phyloP scores from a whole-genome alignment of 2,329 filamentous ascomycete species.

The Arthrinium phaeospermum region DNA sequence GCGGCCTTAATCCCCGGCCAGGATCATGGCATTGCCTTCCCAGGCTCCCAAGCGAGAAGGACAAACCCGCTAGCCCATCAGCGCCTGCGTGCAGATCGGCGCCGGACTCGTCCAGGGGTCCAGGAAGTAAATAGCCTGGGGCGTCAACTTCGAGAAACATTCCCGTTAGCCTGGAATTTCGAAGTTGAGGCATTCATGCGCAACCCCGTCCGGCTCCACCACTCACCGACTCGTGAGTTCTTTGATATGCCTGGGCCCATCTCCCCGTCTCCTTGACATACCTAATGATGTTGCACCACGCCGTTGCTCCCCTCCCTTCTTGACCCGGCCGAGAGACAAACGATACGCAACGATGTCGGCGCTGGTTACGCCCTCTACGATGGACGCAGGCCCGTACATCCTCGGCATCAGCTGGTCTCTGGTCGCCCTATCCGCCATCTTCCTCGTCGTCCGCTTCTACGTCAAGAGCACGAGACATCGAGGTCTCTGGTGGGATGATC shows the following conservation, averaged over 20 bases:
- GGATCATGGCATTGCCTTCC: background rate
- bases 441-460: conserved; percentile 21
- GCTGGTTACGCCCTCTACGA: conserved; percentile 9
- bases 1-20: background rate
- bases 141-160: conserved; percentile 9
- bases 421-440: conserved; percentile 20
- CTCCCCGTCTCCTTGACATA: background rate
- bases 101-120: background rate
- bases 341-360: background rate
- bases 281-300: background rate
- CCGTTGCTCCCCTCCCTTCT: background rate
- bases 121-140: background rate
- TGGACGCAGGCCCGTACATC: conserved; percentile 20
- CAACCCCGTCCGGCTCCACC: background rate
- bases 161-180: background rate
- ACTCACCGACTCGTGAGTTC: background rate
- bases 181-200: conserved; percentile 2
- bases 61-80: background rate
- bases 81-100: background rate
- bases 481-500: conserved; percentile 23
- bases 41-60: background rate
- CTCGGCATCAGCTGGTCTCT: conserved; percentile 22
- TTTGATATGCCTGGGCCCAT: background rate
- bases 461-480: conserved; percentile 14
- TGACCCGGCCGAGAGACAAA: background rate